Evolutionary conservation across 371 early-diverging fungal species (phyloP).

Genomic region (Lichtheimia ramosa): DNA sequence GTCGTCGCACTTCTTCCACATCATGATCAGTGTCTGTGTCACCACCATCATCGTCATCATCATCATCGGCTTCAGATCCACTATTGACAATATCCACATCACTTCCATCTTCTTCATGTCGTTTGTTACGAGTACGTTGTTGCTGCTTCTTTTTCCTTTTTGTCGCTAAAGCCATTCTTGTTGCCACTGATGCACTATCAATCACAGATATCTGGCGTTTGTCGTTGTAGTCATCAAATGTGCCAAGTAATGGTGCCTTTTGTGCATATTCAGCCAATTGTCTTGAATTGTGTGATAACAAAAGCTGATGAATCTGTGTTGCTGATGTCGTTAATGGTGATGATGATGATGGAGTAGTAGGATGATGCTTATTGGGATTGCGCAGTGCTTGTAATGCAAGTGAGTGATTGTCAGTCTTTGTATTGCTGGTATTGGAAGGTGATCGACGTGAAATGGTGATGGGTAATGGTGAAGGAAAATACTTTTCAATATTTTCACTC

Average conservation of each 20-base stretch:
- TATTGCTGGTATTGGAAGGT: neutral
- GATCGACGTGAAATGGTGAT: constrained; percentile 14
- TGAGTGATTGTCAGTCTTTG: constrained; percentile 27
- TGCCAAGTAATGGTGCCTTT: constrained; percentile 35
- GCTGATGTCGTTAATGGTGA: constrained; percentile 12
- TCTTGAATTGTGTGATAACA: constrained; percentile 26
- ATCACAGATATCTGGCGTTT: constrained; percentile 11
- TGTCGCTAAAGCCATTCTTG: too few species aligned
- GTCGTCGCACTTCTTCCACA: constrained; percentile 32
- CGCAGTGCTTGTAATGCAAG: constrained; percentile 37
- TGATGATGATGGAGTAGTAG: constrained; percentile 7
- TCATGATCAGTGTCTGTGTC: constrained; percentile 34
- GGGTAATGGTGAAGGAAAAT: constrained; percentile 74
- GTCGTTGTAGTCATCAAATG: constrained; percentile 16
- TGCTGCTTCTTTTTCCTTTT: neutral
- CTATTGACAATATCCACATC: constrained; percentile 29
- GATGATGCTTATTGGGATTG: constrained; percentile 5
- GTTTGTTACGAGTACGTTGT: neutral
- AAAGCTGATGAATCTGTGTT: constrained; percentile 20
- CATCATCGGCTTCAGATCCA: constrained; percentile 4
- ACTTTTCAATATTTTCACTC: constrained; percentile 68
- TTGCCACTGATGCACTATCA: constrained; percentile 5
- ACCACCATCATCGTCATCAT: constrained; percentile 12
- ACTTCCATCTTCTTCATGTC: constrained; percentile 16
- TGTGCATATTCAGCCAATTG: constrained; percentile 26